phyloP scores from a whole-genome alignment of 2,329 filamentous ascomycete genomes.

The Exophiala oligosperma region DNA sequence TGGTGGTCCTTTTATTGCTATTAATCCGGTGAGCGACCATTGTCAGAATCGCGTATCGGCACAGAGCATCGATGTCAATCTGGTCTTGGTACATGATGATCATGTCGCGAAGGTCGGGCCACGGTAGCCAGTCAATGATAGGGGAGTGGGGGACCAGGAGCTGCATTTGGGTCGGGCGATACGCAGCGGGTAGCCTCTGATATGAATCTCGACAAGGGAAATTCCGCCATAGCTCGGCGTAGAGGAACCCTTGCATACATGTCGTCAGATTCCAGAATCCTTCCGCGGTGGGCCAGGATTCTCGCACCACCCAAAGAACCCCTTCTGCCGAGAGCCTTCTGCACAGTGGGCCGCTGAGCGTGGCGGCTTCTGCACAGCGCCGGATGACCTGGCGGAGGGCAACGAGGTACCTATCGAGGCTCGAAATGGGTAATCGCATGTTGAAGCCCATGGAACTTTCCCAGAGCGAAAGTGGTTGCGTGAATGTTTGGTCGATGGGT shows the following conservation, averaged over 20 bases:
- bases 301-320: slow-evolving; percentile 17
- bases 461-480: slow-evolving; percentile 1
- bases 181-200: slow-evolving; percentile 46
- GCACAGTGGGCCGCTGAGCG: slow-evolving; percentile 5
- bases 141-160: slow-evolving; percentile 56
- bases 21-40: slow-evolving; percentile 15
- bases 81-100: slow-evolving; percentile 40
- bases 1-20: background rate
- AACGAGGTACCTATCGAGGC: slow-evolving; percentile 12
- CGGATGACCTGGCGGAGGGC: slow-evolving; percentile 9
- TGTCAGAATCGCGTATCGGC: slow-evolving; percentile 15
- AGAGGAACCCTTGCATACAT: slow-evolving; percentile 17
- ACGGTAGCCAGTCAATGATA: slow-evolving; percentile 58
- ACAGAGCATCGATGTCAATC: slow-evolving; percentile 18
- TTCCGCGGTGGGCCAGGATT: slow-evolving; percentile 19
- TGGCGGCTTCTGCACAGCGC: slow-evolving; percentile 1
- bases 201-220: slow-evolving; percentile 26
- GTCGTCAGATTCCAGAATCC: slow-evolving; percentile 20
- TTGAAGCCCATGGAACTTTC: slow-evolving; percentile 14
- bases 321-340: slow-evolving; percentile 11
- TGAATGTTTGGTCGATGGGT: slow-evolving; percentile 4
- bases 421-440: slow-evolving; percentile 6
- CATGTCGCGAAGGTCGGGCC: slow-evolving; percentile 55
- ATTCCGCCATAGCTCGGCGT: slow-evolving; percentile 18
- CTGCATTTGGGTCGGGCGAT: slow-evolving; percentile 55